A percentile compares a stretch with the other conserved stretches of the same genome.
phyloP scores from a whole-genome alignment of 257 asterid genomes.

The Nyctanthes arbortristis region DNA sequence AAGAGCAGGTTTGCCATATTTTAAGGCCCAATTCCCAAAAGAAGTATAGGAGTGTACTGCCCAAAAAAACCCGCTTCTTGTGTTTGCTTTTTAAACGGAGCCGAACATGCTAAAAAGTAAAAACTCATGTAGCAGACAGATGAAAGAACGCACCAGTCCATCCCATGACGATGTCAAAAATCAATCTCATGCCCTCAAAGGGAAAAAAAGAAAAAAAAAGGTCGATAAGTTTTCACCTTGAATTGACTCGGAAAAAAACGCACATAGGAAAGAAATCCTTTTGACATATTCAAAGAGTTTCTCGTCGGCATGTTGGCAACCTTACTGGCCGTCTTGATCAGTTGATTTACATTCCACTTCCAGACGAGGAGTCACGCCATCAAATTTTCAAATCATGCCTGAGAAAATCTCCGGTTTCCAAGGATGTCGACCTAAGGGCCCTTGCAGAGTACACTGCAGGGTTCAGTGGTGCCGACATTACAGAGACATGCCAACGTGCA shows the following conservation, averaged over 20 bases:
- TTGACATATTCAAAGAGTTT: slow-evolving; percentile 52
- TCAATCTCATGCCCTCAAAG: not conserved
- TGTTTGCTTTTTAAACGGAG: not conserved
- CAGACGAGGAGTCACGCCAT: too few species aligned
- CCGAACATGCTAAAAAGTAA: not conserved
- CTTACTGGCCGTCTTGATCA: slow-evolving; percentile 50
- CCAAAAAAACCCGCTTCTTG: not conserved
- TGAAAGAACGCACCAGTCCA: not conserved
- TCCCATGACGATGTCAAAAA: not conserved
- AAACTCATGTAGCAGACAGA: not conserved
- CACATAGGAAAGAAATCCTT: slow-evolving; percentile 55
- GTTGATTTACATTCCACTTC: too few species aligned
- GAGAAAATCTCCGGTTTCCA: too few species aligned
- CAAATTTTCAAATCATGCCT: too few species aligned
- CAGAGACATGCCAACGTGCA: too few species aligned
- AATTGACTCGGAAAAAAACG: slow-evolving; percentile 43
- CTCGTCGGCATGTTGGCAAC: slow-evolving; percentile 43
- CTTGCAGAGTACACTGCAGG: too few species aligned
- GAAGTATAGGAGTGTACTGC: not conserved
- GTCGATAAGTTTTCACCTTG: slow-evolving; percentile 37
- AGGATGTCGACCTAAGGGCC: too few species aligned
- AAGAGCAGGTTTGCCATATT: not conserved
- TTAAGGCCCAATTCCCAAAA: not conserved
- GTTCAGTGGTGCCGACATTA: too few species aligned
- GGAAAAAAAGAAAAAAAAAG: not conserved